phyloP scores from a whole-genome alignment of 495 filamentous ascomycete genomes.

The Filosporella fistucella region DNA sequence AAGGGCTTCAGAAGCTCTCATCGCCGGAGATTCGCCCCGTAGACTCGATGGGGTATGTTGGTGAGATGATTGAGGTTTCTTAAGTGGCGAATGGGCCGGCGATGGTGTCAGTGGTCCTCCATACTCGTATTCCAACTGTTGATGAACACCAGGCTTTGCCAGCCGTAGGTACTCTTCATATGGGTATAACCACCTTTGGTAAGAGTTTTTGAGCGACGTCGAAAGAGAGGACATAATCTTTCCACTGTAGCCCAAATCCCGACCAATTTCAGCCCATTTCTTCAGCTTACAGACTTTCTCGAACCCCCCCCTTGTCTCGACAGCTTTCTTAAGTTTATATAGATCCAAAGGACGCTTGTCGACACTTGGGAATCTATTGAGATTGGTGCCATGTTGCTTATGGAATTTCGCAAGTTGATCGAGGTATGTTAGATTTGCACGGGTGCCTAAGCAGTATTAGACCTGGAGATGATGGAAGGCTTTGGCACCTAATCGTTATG shows the following conservation, averaged over 20 bases:
- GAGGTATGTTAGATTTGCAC: slow-evolving; percentile 92
- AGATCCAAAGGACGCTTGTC: slow-evolving; percentile 97
- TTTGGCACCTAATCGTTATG: too few relatives aligned
- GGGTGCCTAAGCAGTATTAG: too few relatives aligned
- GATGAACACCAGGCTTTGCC: slow-evolving; percentile 95
- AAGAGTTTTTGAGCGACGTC: slow-evolving; percentile 97
- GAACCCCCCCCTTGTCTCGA: slow-evolving; percentile 90
- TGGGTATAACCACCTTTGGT: slow-evolving; percentile 90
- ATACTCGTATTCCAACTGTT: slow-evolving; percentile 88
- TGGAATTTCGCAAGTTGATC: slow-evolving; percentile 96
- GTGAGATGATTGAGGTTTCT: slow-evolving; percentile 53
- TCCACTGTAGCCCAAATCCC: slow-evolving; percentile 95
- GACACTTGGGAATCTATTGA: slow-evolving; percentile 91
- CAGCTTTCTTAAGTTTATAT: slow-evolving; percentile 94
- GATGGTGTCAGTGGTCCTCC: slow-evolving; percentile 92
- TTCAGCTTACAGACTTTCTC: slow-evolving; percentile 94
- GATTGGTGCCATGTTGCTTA: slow-evolving; percentile 90
- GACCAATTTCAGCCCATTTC: slow-evolving; percentile 98
- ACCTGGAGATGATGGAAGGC: too few relatives aligned
- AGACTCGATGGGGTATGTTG: slow-evolving; percentile 64
- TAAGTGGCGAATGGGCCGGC: slow-evolving; percentile 81
- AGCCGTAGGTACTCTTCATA: slow-evolving; percentile 93
- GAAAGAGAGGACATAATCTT: slow-evolving; percentile 99
- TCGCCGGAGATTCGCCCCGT: slow-evolving; percentile 64
- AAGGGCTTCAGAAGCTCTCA: slow-evolving; percentile 63